Base-by-base conservation (phyloP, 495 filamentous ascomycete species). In the Annulohypoxylon nitens region DNA sequence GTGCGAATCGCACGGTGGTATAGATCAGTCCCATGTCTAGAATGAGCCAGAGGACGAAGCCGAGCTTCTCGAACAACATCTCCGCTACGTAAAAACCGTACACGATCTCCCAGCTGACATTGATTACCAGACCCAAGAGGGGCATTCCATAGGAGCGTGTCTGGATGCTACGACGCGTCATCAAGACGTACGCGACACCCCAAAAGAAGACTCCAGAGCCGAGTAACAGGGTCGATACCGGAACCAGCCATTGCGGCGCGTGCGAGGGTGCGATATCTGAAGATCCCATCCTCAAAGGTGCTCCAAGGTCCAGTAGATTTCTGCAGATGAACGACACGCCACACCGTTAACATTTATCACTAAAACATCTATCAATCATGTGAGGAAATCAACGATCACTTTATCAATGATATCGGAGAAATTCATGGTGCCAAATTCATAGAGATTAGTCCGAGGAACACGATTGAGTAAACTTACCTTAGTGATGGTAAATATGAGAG, bases 141-240 rank as follows among this genome's bases (percentile, higher is more conserved):
- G 43, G 43, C 43, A 47, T 47, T 4, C 43, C 43, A 14, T 47
- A 47, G 6, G 43, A 47, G 43, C 43, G 43, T 16, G 43, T 47
- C 43, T 47, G 43, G 43, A 47, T 47, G 43, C 43, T 47, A 47
- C 43, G 43, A 47, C 43, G 43, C 18, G 43, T 47, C 16, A 47
- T 47, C 16, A 47, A 14, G 4, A 47, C 43, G 16, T 47, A 47
- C 43, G 43, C 43, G 43, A 47, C 16, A 14, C 43, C 11, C 43
- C 43, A 47, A 16, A 47, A 47, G 43, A 47, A 47, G n/a, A 47
- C 43, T 0, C 43, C 43, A 9, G 43, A 47, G 4, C 43, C 43
- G 43, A 47, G 43, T 4, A 47, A 20, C 18, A 47, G 3, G 16
- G 43, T 47, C 43, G 43, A 47, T 18, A 20, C 4, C 18, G 43